Evolutionary conservation across 352 stramenopile genomes (phyloP).

Genomic region (Phytophthora fragariaefolia): DNA sequence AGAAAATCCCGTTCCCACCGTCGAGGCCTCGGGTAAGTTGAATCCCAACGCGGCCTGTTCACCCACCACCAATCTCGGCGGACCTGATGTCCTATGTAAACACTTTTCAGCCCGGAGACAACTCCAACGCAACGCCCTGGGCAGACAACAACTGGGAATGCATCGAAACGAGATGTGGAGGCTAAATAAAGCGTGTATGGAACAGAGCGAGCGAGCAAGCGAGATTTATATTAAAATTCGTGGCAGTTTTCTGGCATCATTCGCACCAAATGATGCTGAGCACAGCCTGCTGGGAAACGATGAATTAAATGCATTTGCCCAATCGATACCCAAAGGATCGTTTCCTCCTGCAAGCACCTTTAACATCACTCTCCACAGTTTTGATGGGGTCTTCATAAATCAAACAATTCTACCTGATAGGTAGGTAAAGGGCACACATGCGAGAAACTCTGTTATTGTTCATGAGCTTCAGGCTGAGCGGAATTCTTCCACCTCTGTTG

Average conservation of each 20-base stretch:
- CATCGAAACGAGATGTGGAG: constrained; percentile 1
- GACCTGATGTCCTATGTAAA: constrained; percentile 17
- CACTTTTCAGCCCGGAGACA: constrained; percentile 12
- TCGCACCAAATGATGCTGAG: constrained; percentile 11
- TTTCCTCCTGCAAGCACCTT: no score
- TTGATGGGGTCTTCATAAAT: no score
- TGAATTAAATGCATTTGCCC: neutral
- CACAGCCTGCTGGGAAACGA: neutral
- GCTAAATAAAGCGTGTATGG: constrained; percentile 36
- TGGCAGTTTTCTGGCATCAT: constrained; percentile 11
- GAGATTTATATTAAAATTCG: constrained; percentile 13
- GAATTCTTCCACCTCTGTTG: neutral
- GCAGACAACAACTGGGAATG: constrained; percentile 16
- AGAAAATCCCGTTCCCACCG: neutral
- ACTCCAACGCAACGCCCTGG: constrained; percentile 21
- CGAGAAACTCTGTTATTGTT: no score
- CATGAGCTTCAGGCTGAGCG: no score
- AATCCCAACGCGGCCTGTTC: constrained; percentile 7
- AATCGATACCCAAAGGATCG: neutral
- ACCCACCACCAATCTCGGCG: constrained; percentile 17
- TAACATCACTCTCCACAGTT: no score
- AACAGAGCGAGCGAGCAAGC: constrained; percentile 8
- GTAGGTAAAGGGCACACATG: no score
- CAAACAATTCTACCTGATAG: no score
- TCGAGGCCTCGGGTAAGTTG: neutral